Evolutionary conservation across 2,329 filamentous ascomycete species (phyloP), one percentile per base, ranked within the genome.

Genomic region (Didymella exigua): DNA sequence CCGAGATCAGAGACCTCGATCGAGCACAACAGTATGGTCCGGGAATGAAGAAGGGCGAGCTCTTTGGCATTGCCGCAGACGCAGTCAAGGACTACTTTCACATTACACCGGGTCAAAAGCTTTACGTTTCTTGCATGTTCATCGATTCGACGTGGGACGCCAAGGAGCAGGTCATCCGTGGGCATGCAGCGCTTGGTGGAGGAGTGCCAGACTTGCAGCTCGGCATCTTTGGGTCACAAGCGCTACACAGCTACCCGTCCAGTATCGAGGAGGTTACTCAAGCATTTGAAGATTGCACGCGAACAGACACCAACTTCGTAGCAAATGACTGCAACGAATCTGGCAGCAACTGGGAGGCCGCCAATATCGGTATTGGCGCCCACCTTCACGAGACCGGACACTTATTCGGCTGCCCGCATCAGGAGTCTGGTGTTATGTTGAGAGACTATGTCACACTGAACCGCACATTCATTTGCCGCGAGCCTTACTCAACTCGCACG

Each of bases 281-380:
- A 18, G 89, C 92, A 5, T 96, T 98, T 67, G 89, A 86, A 14
- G 93, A 98, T 75, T 96, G 92, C 74, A 96, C 93, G 2, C 86
- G 88, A 27, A 97, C 92, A 0, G 91, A 98, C 70, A 90, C 87
- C 9, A 84, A 86, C 33, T 84, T 84, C 65, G 86, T 96, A 31
- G 89, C 89, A 14, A 96, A 97, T 67, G 91, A 96, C 71, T 91
- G 87, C 73, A 89, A 89, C 64, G 90, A 96, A 62, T 88, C 88
- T 6, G 93, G 93, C 21, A 96, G 90, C 70, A 95, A 87, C 41
- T 98, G 93, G 93, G 93, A 98, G 73, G 87, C 92, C n/a, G 92
- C 91, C 23, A 96, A 93, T 65, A 89, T 96, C 57, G 93, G 93
- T 26, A 96, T 98, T 61, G 93, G 93, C 7, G 93, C 91, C 9